Evolutionary conservation across 371 early-diverging fungal genomes (phyloP), one percentile per base, ranked within the genome.

Genomic region (Rhizopus arrhizus): DNA sequence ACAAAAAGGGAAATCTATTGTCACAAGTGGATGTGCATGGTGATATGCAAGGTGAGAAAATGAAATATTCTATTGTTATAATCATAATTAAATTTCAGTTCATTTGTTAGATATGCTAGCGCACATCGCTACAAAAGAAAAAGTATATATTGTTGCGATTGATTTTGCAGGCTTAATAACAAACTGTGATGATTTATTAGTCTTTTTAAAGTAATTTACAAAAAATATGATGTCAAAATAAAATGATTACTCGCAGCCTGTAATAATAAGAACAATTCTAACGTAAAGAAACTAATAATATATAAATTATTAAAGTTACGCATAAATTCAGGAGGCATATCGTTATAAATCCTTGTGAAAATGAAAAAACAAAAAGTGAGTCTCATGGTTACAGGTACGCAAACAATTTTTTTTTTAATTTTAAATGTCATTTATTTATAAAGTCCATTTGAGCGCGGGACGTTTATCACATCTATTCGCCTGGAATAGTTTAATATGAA

Each of bases 121-220:
- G 32, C 57, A 62, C 33, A 62, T 62, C 53, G 11, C 38, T 56
- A 45, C 46, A 6, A 33, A 36, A 29, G 11, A 51, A 46, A 28
- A 47, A 53, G 38, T 46, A 56, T 53, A 5, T 48, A 53, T 60
- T 63, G 58, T 60, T 40, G 55, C 38, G 49, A 45, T 65, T 54
- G 59, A 53, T 65, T 59, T 40, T 58, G 34, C 43, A 46, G 64
- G 46, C 53, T 68, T 76, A 68, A 70, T 69, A 5, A 65, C 70
- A 45, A 57, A 60, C 42, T 60, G 63, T 40, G 55, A 58, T 12
- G 59, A 51, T 59, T 51, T 61, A 65, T 33, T 46, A 58, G 29
- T 29, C 7, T 47, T 47, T 28, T 51, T 51, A n/a, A 51, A 35
- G 51, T 51, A 7, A 34, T 15, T 29, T 48, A 22, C 8, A 8